Conservation (phyloP, 306 rosid species). For the Carpinus viminea region DNA sequence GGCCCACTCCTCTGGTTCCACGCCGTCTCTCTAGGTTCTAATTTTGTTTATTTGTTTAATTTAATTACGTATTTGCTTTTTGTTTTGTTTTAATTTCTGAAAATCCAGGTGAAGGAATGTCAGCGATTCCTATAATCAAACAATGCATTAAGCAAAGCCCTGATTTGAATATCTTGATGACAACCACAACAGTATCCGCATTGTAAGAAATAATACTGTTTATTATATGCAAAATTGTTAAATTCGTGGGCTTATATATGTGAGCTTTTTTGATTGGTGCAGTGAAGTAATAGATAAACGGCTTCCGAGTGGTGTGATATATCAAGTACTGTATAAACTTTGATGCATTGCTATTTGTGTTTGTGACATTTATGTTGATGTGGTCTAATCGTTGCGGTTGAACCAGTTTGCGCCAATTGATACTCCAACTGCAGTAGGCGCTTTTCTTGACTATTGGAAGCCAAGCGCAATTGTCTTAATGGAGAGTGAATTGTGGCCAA, state of each 20-base stretch:
- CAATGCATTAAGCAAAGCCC: constrained; percentile 66
- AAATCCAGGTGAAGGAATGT: constrained; percentile 79
- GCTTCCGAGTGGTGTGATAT: constrained; percentile 71
- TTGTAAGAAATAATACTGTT: constrained; percentile 50
- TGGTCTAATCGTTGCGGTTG: constrained; percentile 29
- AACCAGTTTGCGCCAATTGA: constrained; percentile 83
- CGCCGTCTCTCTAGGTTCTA: constrained; percentile 81
- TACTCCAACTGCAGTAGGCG: constrained; percentile 58
- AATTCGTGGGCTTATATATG: neutral
- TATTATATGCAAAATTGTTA: neutral
- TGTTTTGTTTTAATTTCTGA: neutral
- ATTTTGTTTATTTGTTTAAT: neutral
- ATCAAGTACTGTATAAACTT: constrained; percentile 58
- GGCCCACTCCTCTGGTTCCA: constrained; percentile 90
- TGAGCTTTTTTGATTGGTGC: constrained; percentile 34
- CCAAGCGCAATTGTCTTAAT: constrained; percentile 71
- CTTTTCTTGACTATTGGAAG: constrained; percentile 79
- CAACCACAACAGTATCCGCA: constrained; percentile 75
- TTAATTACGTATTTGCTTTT: neutral
- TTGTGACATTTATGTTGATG: constrained; percentile 24
- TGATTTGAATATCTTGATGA: constrained; percentile 66
- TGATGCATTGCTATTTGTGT: neutral
- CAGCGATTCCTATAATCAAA: constrained; percentile 81
- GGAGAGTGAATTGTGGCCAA: constrained; percentile 97
- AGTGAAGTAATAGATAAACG: constrained; percentile 71